phyloP scores from a whole-genome alignment of 176 grass and related monocot species.

The Eremochloa ophiuroides region DNA sequence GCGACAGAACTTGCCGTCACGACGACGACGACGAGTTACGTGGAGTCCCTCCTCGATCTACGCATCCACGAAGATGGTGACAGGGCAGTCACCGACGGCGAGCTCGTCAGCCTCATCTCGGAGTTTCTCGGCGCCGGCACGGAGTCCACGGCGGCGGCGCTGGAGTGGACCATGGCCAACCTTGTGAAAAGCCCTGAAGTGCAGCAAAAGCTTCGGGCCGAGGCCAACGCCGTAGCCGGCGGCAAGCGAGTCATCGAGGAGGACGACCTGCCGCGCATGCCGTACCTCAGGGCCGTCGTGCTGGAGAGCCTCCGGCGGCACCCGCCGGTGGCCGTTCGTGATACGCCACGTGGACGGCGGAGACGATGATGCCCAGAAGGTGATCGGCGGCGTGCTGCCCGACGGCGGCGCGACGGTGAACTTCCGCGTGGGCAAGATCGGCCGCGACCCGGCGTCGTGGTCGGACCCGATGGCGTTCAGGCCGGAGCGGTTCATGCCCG shows the following conservation, averaged over 20 bases:
- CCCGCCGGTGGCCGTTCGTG: neutral
- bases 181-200: constrained; percentile 5
- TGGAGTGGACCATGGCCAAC: constrained; percentile 33
- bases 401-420: neutral
- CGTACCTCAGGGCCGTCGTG: constrained; percentile 21
- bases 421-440: neutral
- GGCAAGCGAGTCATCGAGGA: neutral
- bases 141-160: neutral
- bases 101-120: constrained; percentile 19
- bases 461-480: neutral
- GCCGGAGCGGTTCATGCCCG: constrained; percentile 13
- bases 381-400: neutral
- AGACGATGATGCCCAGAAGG: neutral
- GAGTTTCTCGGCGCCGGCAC: constrained; percentile 8
- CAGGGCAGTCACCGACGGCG: neutral
- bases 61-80: neutral
- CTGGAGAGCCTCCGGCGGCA: constrained; percentile 23
- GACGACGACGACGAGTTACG: neutral
- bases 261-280: neutral
- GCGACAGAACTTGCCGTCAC: too few species aligned
- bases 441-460: neutral
- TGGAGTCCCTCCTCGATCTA: neutral
- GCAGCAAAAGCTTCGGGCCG: neutral
- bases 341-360: neutral
- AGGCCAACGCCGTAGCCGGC: neutral